Conservation (phyloP, 2,329 filamentous ascomycete genomes). For the Diaporthe longicolla region DNA sequence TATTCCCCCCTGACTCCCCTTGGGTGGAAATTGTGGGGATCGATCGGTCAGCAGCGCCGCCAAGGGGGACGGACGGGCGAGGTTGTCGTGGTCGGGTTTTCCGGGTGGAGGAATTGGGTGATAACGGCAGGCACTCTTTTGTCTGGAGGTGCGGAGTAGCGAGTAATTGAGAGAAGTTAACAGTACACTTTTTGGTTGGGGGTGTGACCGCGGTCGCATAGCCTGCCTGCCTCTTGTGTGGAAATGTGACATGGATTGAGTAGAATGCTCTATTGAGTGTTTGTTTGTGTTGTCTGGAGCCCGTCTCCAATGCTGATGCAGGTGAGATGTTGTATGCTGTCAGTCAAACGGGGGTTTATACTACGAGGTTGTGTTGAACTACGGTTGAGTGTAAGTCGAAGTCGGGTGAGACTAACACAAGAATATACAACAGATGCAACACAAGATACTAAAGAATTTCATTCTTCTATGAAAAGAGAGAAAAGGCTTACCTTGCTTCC, state of each 20-base stretch:
- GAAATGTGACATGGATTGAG: not conserved
- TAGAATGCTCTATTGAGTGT: not conserved
- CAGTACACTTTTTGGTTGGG: not conserved
- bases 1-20: not conserved
- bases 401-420: no score
- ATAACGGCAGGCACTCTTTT: no score
- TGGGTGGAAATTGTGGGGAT: constrained; percentile 28
- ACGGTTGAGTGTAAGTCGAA: no score
- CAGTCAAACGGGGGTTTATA: not conserved
- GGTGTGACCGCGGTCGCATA: no score
- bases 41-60: not conserved
- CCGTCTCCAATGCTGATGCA: not conserved
- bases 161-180: constrained; percentile 30
- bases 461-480: no score
- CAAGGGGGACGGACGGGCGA: not conserved
- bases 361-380: no score
- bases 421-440: no score
- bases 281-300: not conserved
- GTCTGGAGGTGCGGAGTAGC: not conserved
- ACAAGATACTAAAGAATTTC: no score
- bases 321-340: not conserved
- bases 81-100: not conserved
- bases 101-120: not conserved
- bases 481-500: no score
- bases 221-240: not conserved